Evolutionary conservation across 2,329 filamentous ascomycete genomes (phyloP).

Genomic region (Aureobasidium sp.): DNA sequence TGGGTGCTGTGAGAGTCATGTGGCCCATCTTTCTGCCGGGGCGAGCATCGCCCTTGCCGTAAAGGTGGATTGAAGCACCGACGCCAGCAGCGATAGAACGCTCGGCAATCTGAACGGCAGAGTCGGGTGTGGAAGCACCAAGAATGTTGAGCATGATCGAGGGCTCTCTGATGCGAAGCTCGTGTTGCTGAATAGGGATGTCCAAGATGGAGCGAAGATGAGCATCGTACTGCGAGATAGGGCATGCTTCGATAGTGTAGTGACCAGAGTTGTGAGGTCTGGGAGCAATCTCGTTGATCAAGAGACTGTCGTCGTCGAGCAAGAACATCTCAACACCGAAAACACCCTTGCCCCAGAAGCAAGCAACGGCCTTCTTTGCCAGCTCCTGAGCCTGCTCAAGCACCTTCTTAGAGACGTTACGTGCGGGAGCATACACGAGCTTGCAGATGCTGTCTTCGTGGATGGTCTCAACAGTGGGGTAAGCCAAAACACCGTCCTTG

Average conservation of each 20-base stretch:
- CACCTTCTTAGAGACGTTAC: constrained; percentile 54
- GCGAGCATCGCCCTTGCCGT: constrained; percentile 78
- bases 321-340: constrained; percentile 98
- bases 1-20: constrained; percentile 68
- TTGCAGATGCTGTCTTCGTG: constrained; percentile 96
- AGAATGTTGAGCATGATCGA: constrained; percentile 76
- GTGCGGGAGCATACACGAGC: constrained; percentile 77
- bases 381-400: constrained; percentile 63
- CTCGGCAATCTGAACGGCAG: constrained; percentile 52
- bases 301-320: constrained; percentile 57
- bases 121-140: constrained; percentile 55
- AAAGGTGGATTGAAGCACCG: constrained; percentile 65
- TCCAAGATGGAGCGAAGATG: constrained; percentile 79
- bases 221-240: constrained; percentile 83
- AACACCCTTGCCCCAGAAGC: constrained; percentile 79
- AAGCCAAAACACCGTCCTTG: constrained; percentile 64
- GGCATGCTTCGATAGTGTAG: constrained; percentile 87
- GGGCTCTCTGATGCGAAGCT: constrained; percentile 50
- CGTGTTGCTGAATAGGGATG: constrained; percentile 44
- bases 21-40: constrained; percentile 93
- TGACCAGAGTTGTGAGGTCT: constrained; percentile 87
- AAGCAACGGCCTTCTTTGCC: constrained; percentile 68
- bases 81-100: constrained; percentile 50
- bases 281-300: constrained; percentile 83
- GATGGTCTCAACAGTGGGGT: constrained; percentile 86